Evolutionary conservation across 805 yeast genomes (phyloP), one percentile per base, ranked within the genome.

Genomic region (Cyberlindnera samutprakarnensis): DNA sequence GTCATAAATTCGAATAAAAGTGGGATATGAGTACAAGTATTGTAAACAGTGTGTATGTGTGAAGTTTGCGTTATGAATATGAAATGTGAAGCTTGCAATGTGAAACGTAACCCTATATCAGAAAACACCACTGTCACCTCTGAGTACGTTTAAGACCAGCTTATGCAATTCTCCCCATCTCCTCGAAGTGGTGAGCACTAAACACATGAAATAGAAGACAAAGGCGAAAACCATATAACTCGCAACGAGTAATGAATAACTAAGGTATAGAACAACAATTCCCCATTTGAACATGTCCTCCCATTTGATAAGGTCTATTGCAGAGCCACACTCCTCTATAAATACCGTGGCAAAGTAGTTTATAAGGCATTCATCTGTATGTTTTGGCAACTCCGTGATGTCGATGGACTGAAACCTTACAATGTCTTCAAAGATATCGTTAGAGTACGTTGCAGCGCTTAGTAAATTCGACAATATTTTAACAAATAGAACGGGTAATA

Each of bases 371-470:
- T 31, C 22, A 8, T 25, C 11, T 12, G 20, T 27, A 25, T 14
- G 25, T 14, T 24, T n/a, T n/a, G n/a, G 25, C 11, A 31, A 25
- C 20, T 37, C 34, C 14, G n/a, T 21, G 14, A 23, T 18, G 31
- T 15, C 29, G 9, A 13, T 18, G 10, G 18, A 16, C 13, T 18
- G 29, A 18, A 27, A 27, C 14, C 15, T 14, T 3, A 29, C 11
- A 2, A 45, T 27, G 15, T 45, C 49, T 4, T 31, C 38, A 13
- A 39, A 23, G 10, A 45, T 45, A 16, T 45, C 46, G 2, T 28
- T 28, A 3, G 46, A 38, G 31, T 40, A 45, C 4, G 46, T 28
- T 2, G 46, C 40, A 2, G 33, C 34, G 1, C 44, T 41, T 9
- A 44, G 16, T 16, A 44, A 16, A 12, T 27, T 36, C 17, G 33